phyloP scores from a whole-genome alignment of 2,329 filamentous ascomycete species.

The Lasiodiplodia citricola region DNA sequence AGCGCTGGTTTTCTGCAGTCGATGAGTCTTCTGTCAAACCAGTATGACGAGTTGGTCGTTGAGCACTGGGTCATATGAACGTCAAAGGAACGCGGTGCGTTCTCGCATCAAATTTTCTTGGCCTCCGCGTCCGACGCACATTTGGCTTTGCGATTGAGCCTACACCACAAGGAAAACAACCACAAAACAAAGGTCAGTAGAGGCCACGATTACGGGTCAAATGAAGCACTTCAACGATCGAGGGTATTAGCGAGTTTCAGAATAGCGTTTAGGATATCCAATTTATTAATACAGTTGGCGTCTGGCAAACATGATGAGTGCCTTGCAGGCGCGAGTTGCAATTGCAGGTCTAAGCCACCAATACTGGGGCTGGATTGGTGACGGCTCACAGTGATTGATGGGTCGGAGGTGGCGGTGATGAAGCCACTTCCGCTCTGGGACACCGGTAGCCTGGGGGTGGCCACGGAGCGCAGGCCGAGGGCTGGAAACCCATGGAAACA shows the following conservation, averaged over 20 bases:
- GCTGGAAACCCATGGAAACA: constrained; percentile 24
- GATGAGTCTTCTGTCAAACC: no score
- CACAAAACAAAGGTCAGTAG: neutral
- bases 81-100: neutral
- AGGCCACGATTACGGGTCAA: neutral
- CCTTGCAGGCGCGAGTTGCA: neutral
- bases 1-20: no score
- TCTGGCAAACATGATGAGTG: neutral
- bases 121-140: neutral
- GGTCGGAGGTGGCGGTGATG: neutral
- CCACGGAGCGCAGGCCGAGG: neutral
- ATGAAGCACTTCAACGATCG: neutral
- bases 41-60: neutral
- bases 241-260: neutral
- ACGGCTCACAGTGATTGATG: neutral
- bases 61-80: neutral
- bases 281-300: neutral
- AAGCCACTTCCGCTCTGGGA: constrained; percentile 3
- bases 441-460: constrained; percentile 4
- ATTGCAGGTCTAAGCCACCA: no score
- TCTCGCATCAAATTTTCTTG: neutral
- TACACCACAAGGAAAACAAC: neutral
- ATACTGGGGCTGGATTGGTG: neutral
- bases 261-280: constrained; percentile 11
- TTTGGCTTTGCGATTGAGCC: neutral